Evolutionary conservation across 768 basidiomycete species (phyloP).

Genomic region (Inosperma sp.): DNA sequence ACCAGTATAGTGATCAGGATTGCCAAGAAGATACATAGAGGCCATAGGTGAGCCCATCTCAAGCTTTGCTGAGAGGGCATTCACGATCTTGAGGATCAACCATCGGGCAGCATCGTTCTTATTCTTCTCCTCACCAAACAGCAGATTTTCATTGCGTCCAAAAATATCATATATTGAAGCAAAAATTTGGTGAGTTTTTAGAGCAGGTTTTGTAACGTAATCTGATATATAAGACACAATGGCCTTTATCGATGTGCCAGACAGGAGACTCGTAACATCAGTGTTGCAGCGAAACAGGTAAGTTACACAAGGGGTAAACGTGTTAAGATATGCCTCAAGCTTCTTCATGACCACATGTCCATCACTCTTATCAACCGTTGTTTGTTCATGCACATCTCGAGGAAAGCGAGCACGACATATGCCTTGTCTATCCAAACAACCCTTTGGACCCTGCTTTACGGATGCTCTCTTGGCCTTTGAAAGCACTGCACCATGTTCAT

Average conservation of each 20-base stretch:
- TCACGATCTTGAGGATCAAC: conserved; percentile 27
- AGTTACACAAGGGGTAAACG: conserved; percentile 20
- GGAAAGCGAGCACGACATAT: conserved; percentile 30
- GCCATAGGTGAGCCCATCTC: conserved; percentile 31
- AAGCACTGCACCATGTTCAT: no score
- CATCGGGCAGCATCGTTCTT: conserved; percentile 9
- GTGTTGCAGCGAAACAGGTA: conserved; percentile 30
- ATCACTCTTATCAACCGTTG: conserved; percentile 17
- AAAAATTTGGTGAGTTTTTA: conserved; percentile 31
- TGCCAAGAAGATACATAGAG: conserved; percentile 22
- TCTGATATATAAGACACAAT: conserved; percentile 32
- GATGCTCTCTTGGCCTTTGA: not conserved
- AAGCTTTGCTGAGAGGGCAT: conserved; percentile 24
- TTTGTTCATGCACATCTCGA: conserved; percentile 7
- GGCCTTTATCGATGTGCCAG: conserved; percentile 32
- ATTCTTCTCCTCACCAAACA: conserved; percentile 4
- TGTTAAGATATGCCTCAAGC: conserved; percentile 30
- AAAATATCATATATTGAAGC: conserved; percentile 15
- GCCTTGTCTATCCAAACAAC: conserved; percentile 13
- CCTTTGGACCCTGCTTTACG: conserved; percentile 2
- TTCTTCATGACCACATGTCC: conserved; percentile 25
- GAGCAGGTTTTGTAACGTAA: conserved; percentile 24
- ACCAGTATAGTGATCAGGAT: conserved; percentile 31
- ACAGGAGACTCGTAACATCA: conserved; percentile 28
- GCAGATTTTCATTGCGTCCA: conserved; percentile 8